Evolutionary conservation across 2,329 filamentous ascomycete species (phyloP), one percentile per base, ranked within the genome.

Genomic region (Microdochium paspali): DNA sequence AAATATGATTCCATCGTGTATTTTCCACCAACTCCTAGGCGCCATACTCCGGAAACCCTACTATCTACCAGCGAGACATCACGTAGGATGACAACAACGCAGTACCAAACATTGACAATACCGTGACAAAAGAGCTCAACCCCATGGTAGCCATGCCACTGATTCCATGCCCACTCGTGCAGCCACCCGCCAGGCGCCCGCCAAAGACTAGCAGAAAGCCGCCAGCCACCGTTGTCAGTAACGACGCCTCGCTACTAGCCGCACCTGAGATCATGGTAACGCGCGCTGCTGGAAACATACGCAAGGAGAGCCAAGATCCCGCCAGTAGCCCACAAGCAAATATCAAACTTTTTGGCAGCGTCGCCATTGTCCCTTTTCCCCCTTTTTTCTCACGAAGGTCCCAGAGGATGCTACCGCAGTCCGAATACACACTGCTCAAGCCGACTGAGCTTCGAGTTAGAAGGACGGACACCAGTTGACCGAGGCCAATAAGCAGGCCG

Each of bases 91-190:
- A 13, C 31, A 35, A 13, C 18, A 40, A 21, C 18, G 35, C 35
- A 20, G 35, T 21, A 9, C 35, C 35, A 40, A 40, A 40, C 35
- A 40, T 40, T 15, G 35, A 40, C 6, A 40, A 21, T 5, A 40
- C 35, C 10, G 65, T 66, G 12, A 72, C 51, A 47, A 72, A 57
- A 51, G 68, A 71, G 15, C 66, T 60, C 9, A 66, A 54, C 6
- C 60, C 62, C 32, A 73, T 56, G 23, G 62, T 61, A 24, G 61
- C 58, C 59, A 72, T 66, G 1, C 70, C 69, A 49, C 62, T 68
- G 45, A 73, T 68, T 1, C 70, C 70, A 60, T 73, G 70, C 3
- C 70, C 69, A 45, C 65, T 68, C 15, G 69, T 71, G 52, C 70
- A 73, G 2, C 70, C 69, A n/a, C 66, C 67, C 1, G 66, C 69